phyloP scores from a whole-genome alignment of 2,329 filamentous ascomycete genomes.

The Aspergillus eucalypticola region DNA sequence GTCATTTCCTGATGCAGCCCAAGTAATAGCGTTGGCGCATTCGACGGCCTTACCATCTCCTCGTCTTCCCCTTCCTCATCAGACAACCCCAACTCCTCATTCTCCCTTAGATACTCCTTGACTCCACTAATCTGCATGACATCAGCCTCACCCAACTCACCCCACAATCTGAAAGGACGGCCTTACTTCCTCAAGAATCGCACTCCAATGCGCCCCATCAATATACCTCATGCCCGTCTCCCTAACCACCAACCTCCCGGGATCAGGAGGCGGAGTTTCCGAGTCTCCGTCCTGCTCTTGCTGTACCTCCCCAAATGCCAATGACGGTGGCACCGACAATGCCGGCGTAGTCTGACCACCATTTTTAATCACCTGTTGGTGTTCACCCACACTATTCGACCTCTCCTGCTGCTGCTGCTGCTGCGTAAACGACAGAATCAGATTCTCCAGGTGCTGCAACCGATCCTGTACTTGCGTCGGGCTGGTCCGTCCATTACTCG shows the following conservation, averaged over 20 bases:
- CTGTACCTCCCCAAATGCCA: no score
- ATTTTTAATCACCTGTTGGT: background rate
- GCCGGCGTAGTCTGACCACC: conserved; percentile 11
- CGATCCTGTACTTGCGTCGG: conserved; percentile 37
- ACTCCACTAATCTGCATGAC: conserved; percentile 34
- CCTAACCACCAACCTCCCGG: conserved; percentile 34
- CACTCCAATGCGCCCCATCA: conserved; percentile 39
- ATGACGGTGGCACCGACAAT: background rate
- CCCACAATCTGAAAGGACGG: background rate
- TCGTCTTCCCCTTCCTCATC: conserved; percentile 28
- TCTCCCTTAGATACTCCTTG: conserved; percentile 31
- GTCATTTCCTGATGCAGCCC: conserved; percentile 26
- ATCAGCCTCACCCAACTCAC: background rate
- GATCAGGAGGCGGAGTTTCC: conserved; percentile 21
- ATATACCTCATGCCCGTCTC: conserved; percentile 38
- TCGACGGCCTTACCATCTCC: conserved; percentile 19
- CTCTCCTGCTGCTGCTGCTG: conserved; percentile 17
- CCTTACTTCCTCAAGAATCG: conserved; percentile 37
- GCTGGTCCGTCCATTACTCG: conserved; percentile 26
- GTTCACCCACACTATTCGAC: background rate
- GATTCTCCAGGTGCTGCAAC: conserved; percentile 39
- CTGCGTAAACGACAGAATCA: conserved; percentile 38
- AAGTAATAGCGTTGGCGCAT: conserved; percentile 32
- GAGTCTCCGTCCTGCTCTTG: conserved; percentile 8
- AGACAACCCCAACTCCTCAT: conserved; percentile 16